Conservation (phyloP, 2,329 filamentous ascomycete genomes). For the Sclerotinia nivalis region DNA sequence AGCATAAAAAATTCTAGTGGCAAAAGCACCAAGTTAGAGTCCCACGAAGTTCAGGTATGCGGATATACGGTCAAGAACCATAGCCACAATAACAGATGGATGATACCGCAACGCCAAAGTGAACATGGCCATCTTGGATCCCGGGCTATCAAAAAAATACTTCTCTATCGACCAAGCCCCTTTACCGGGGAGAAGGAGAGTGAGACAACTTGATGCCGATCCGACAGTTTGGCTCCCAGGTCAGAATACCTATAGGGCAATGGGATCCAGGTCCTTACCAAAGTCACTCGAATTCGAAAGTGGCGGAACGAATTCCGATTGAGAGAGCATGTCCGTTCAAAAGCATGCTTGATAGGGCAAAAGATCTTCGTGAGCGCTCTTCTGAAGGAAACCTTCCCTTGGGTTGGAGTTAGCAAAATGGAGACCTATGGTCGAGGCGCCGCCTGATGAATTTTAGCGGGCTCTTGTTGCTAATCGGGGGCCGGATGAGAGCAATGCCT, state of each 20-base stretch:
- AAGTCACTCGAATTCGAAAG: background rate
- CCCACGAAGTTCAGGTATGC: no score
- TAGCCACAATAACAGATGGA: no score
- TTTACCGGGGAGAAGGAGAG: background rate
- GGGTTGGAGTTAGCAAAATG: background rate
- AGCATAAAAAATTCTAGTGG: background rate
- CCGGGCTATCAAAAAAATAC: background rate
- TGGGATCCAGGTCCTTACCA: background rate
- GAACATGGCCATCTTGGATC: background rate
- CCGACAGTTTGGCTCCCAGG: background rate
- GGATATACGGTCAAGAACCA: no score
- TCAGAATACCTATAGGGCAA: background rate
- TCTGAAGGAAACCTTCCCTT: background rate
- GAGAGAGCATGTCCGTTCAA: background rate
- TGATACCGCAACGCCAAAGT: background rate
- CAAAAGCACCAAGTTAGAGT: background rate
- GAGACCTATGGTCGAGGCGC: background rate
- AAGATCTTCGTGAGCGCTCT: background rate
- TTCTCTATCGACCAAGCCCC: background rate
- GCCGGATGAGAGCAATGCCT: slow-evolving; percentile 16
- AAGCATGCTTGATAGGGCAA: background rate
- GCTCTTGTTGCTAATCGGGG: slow-evolving; percentile 29
- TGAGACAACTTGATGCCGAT: background rate
- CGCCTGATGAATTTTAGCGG: slow-evolving; percentile 26
- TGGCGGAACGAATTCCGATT: background rate